Conservation (phyloP, 2,329 filamentous ascomycete species). For the Aaosphaeria arxii region DNA sequence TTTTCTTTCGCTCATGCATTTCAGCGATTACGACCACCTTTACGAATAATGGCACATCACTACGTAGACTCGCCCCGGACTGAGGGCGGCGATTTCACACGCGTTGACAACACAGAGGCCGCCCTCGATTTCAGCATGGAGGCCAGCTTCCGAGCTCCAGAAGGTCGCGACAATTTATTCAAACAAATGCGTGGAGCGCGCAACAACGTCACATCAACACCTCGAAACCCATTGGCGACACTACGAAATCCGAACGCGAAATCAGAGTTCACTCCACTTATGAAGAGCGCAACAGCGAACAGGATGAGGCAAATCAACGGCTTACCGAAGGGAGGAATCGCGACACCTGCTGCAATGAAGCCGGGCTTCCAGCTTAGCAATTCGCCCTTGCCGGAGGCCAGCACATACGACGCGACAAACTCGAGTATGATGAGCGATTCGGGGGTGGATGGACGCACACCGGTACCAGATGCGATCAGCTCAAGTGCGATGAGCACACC, state of each 20-base stretch:
- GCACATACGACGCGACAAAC: constrained; percentile 48
- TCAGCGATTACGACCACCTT: constrained; percentile 16
- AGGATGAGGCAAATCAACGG: constrained; percentile 46
- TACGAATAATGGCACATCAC: constrained; percentile 40
- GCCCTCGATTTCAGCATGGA: constrained; percentile 82
- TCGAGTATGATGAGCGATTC: constrained; percentile 53
- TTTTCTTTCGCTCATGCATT: constrained; percentile 29
- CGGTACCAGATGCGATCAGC: constrained; percentile 69
- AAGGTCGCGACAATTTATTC: constrained; percentile 72
- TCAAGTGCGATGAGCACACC: constrained; percentile 83
- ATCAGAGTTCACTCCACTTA: constrained; percentile 88
- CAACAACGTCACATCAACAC: constrained; percentile 57
- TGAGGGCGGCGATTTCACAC: constrained; percentile 75
- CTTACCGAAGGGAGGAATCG: constrained; percentile 27
- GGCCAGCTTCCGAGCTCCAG: constrained; percentile 74
- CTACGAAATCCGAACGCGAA: constrained; percentile 53
- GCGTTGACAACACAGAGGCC: constrained; percentile 59
- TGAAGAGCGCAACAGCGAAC: constrained; percentile 78
- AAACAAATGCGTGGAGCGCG: constrained; percentile 64
- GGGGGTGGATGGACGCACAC: constrained; percentile 63
- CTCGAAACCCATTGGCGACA: constrained; percentile 65
- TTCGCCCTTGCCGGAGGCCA: constrained; percentile 75
- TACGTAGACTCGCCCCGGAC: constrained; percentile 83
- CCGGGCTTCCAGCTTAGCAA: constrained; percentile 64
- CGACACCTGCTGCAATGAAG: constrained; percentile 66